phyloP scores from a whole-genome alignment of 2,329 filamentous ascomycete genomes.

The Botrytis cinerea region DNA sequence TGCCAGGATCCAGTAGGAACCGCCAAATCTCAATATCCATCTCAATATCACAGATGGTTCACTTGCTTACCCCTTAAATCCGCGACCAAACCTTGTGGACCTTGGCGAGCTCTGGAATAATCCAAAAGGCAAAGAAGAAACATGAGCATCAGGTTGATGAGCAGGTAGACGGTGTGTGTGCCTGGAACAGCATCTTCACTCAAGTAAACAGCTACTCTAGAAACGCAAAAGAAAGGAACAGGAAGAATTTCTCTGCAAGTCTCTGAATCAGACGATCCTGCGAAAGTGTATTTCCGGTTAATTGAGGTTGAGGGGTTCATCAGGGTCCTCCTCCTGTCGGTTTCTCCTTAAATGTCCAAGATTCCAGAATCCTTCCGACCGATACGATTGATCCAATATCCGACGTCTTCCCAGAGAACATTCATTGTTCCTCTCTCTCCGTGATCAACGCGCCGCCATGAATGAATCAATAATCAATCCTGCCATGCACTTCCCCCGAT shows the following conservation, averaged over 20 bases:
- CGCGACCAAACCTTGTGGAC: background rate
- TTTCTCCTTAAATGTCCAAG: background rate
- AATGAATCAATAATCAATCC: background rate
- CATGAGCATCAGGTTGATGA: background rate
- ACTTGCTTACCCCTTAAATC: background rate
- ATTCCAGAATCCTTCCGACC: background rate
- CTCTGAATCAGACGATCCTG: background rate
- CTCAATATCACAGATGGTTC: background rate
- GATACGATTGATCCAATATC: background rate
- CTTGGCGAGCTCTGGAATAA: background rate
- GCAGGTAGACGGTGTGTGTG: background rate
- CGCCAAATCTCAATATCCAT: background rate
- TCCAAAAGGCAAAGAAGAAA: background rate
- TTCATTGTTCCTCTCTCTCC: background rate
- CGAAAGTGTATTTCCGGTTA: background rate
- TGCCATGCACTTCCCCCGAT: background rate
- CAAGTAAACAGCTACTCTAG: background rate
- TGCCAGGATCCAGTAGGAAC: background rate
- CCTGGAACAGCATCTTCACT: background rate
- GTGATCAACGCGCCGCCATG: background rate
- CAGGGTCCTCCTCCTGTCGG: background rate
- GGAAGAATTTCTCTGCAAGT: background rate
- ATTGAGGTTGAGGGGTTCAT: background rate
- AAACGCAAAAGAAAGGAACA: slow-evolving; percentile 3
- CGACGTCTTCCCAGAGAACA: background rate